Percentiles rank a stretch among this genome's conserved stretches.
These are phyloP conservation scores for Psilocybe subaeruginosa DNA, from an alignment of 768 basidiomycete species.

Conservation along the genomic window DNA sequence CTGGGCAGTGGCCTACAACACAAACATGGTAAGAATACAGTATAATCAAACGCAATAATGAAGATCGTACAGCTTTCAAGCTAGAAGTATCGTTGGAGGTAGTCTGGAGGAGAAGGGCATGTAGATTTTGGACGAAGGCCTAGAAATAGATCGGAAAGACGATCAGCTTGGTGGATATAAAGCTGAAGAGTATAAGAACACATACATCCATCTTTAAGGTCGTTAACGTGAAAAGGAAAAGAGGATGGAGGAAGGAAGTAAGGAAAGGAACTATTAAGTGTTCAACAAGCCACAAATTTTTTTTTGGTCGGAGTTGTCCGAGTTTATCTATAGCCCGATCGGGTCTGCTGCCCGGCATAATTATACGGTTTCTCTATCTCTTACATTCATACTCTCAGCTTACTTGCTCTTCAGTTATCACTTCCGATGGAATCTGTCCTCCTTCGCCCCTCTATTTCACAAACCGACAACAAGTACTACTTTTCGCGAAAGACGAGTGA, in stretches of 20 bases:
- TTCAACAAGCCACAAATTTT: conserved; percentile 38
- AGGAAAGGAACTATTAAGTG: conserved; percentile 17
- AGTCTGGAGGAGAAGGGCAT: conserved; percentile 84
- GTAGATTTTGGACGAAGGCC: conserved; percentile 81
- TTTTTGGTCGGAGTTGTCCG: conserved; percentile 63
- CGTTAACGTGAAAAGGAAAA: conserved; percentile 28
- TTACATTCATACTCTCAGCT: no score
- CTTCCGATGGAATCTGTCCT: no score
- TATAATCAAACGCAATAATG: conserved; percentile 14
- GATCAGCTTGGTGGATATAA: conserved; percentile 20
- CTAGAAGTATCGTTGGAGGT: conserved; percentile 86
- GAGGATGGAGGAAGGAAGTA: conserved; percentile 28
- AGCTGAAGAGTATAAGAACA: conserved; percentile 10
- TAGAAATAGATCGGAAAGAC: conserved; percentile 32
- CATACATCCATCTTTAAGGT: conserved; percentile 54
- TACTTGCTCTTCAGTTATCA: no score
- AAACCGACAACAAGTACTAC: no score
- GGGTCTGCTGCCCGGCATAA: neutral
- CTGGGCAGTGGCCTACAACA: conserved; percentile 79
- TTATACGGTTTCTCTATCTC: neutral
- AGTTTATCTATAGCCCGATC: conserved; percentile 34
- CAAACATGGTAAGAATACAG: conserved; percentile 8
- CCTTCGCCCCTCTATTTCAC: no score
- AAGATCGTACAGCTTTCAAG: conserved; percentile 79
- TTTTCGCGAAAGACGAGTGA: no score